Percentiles rank a stretch among this genome's conserved stretches.
These are phyloP conservation scores for Cladorrhinum samala DNA, from an alignment of 495 filamentous ascomycete genomes.

Conservation along the genomic window DNA sequence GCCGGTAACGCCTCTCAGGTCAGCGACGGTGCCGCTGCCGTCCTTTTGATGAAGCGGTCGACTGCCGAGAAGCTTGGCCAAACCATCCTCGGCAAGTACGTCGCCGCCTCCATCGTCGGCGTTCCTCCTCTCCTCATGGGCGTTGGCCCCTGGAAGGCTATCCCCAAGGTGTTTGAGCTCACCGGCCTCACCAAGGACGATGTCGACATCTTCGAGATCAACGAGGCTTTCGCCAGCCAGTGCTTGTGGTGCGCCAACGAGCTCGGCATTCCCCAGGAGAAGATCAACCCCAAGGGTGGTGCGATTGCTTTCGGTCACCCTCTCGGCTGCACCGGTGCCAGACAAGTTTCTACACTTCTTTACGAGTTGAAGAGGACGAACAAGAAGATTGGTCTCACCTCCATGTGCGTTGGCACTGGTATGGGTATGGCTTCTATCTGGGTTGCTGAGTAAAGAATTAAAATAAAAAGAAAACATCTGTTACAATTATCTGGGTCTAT, in stretches of 20 bases:
- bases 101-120: slow-evolving; percentile 76
- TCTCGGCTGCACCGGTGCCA: slow-evolving; percentile 85
- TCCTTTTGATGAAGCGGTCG: slow-evolving; percentile 90
- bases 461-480: not conserved
- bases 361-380: slow-evolving; percentile 78
- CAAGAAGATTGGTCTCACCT: slow-evolving; percentile 82
- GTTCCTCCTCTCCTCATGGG: slow-evolving; percentile 94
- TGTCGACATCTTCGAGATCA: slow-evolving; percentile 97
- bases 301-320: slow-evolving; percentile 99
- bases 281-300: slow-evolving; percentile 96
- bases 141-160: slow-evolving; percentile 90
- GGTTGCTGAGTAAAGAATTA: slow-evolving; percentile 50
- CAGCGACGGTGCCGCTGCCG: slow-evolving; percentile 90
- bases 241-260: slow-evolving; percentile 90
- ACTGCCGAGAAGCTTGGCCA: slow-evolving; percentile 86
- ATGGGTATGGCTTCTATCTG: slow-evolving; percentile 91
- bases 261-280: slow-evolving; percentile 69
- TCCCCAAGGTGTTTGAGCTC: slow-evolving; percentile 83
- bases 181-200: slow-evolving; percentile 83
- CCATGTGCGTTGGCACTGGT: slow-evolving; percentile 95
- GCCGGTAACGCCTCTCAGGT: slow-evolving; percentile 95
- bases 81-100: slow-evolving; percentile 81
- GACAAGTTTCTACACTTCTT: slow-evolving; percentile 87
- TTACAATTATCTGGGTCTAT: not conserved
- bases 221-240: slow-evolving; percentile 96